These are phyloP conservation scores for Trypanosoma avium DNA, from an alignment of 208 protist genomes.

Conservation along the genomic window DNA sequence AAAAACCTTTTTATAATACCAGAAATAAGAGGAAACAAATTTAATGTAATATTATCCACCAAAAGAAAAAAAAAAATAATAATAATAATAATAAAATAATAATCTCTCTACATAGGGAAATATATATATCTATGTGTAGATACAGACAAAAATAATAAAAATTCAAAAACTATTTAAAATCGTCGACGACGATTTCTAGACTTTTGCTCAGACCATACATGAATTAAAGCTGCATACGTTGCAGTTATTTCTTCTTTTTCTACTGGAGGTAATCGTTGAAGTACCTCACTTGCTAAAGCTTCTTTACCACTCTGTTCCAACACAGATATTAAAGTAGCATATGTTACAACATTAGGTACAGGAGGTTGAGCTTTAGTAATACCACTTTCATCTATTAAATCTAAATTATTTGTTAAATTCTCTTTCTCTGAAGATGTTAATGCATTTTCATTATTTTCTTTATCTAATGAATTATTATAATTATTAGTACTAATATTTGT, in stretches of 20 bases:
- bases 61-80: conserved; percentile 11
- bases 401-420: not conserved
- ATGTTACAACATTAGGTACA: conserved; percentile 74
- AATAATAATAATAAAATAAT: not conserved
- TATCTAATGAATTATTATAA: no score
- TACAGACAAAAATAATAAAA: not conserved
- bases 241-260: conserved; percentile 85
- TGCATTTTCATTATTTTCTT: no score
- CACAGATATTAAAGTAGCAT: conserved; percentile 82
- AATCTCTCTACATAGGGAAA: not conserved
- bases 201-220: conserved; percentile 82
- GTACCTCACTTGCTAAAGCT: conserved; percentile 45
- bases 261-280: conserved; percentile 60
- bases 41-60: not conserved
- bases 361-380: conserved; percentile 25
- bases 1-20: no score
- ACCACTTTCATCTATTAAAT: conserved; percentile 1
- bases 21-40: not conserved
- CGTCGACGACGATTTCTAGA: conserved; percentile 6
- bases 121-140: not conserved
- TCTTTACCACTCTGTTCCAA: conserved; percentile 81
- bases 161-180: conserved; percentile 23
- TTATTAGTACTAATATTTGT: no score
- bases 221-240: conserved; percentile 83
- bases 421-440: not conserved